Evolutionary conservation across 78 protist genomes (phyloP).

Genomic region (Planoprotostelium fungivorum): DNA sequence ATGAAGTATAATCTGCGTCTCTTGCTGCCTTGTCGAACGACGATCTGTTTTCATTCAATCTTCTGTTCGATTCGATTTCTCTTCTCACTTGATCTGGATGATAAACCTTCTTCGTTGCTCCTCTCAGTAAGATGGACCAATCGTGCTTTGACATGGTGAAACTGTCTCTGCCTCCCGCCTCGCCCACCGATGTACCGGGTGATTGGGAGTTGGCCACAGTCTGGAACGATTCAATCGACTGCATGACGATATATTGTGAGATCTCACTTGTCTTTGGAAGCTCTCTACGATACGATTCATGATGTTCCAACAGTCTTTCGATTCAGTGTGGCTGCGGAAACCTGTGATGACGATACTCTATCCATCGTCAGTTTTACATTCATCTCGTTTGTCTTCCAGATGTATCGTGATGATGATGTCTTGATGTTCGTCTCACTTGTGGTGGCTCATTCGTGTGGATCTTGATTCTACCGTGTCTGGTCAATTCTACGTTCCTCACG

Average conservation of each 20-base stretch:
- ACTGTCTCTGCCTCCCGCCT: background rate
- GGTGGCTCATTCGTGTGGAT: background rate
- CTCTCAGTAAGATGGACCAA: background rate
- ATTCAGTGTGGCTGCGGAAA: too few relatives aligned
- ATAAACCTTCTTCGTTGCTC: background rate
- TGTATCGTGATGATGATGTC: background rate
- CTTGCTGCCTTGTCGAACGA: background rate
- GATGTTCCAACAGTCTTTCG: background rate
- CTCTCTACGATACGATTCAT: background rate
- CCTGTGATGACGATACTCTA: too few relatives aligned
- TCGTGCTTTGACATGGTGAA: background rate
- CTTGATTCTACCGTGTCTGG: background rate
- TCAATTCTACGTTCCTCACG: background rate
- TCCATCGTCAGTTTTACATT: too few relatives aligned
- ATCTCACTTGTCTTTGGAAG: background rate
- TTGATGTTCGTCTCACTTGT: background rate
- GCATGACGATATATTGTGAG: too few relatives aligned
- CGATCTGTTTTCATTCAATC: background rate
- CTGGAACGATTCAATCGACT: background rate
- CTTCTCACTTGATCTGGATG: background rate
- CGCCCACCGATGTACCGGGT: background rate
- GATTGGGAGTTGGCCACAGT: background rate
- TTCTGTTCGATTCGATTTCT: background rate
- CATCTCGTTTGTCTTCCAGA: too few relatives aligned
- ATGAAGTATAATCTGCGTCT: background rate